These are phyloP conservation scores for Phialocephala sp. DNA, from an alignment of 2,329 filamentous ascomycete genomes.

Conservation along the genomic window DNA sequence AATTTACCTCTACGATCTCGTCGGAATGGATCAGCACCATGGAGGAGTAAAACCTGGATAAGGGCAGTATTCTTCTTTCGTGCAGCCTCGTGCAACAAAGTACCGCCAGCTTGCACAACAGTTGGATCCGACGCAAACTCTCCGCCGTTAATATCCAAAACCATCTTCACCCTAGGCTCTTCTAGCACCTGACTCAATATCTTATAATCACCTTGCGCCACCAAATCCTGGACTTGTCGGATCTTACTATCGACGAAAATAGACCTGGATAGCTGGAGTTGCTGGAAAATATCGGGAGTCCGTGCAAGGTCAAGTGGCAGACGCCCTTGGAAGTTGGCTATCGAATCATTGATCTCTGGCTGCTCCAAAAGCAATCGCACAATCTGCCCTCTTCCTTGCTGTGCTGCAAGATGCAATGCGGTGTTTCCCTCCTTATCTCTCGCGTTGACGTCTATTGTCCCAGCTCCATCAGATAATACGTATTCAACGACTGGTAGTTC, in stretches of 20 bases:
- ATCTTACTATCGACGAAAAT: slow-evolving; percentile 89
- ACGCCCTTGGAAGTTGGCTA: slow-evolving; percentile 84
- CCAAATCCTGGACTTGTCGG: slow-evolving; percentile 80
- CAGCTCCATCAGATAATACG: slow-evolving; percentile 77
- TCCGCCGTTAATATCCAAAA: slow-evolving; percentile 89
- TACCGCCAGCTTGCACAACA: slow-evolving; percentile 85
- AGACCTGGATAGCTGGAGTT: slow-evolving; percentile 87
- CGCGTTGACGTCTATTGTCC: slow-evolving; percentile 80
- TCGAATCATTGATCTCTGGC: slow-evolving; percentile 83
- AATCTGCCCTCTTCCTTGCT: slow-evolving; percentile 78
- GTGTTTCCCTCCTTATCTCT: slow-evolving; percentile 95
- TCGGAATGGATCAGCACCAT: slow-evolving; percentile 94
- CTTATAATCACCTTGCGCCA: slow-evolving; percentile 76
- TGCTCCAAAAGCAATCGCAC: slow-evolving; percentile 86
- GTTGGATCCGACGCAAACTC: slow-evolving; percentile 83
- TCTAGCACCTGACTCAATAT: slow-evolving; percentile 79
- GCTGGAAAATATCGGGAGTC: slow-evolving; percentile 94
- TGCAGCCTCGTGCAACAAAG: slow-evolving; percentile 90
- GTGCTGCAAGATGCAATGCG: slow-evolving; percentile 84
- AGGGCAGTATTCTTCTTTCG: slow-evolving; percentile 85
- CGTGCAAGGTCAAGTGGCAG: slow-evolving; percentile 87
- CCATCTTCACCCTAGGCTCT: slow-evolving; percentile 83
- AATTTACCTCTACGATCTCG: slow-evolving; percentile 94
- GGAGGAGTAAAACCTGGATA: slow-evolving; percentile 87
- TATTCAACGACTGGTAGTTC: slow-evolving; percentile 93